Base-by-base conservation (phyloP, 345 rosid species). In the Salix koriyanagi region DNA sequence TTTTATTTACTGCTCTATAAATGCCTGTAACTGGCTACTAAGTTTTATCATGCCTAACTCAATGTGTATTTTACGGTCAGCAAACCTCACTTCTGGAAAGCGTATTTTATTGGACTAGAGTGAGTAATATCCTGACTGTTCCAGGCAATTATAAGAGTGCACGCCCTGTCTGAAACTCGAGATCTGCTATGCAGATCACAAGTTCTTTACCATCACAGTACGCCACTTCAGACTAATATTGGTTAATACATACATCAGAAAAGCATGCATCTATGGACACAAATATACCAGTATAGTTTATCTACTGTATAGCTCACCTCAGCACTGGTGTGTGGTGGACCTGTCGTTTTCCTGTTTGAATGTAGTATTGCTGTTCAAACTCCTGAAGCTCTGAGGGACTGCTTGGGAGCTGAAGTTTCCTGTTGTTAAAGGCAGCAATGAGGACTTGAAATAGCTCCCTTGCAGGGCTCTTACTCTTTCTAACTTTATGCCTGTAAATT, bases 401-500 rank as follows among this genome's bases (percentile, higher is more conserved):
- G 48, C 48, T 32, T 34, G 98, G 97, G 72, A 88, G 83, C 1
- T 70, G 82, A 73, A 88, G 85, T 75, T 85, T 90, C 79, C 94
- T 68, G 67, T 91, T 94, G 71, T 32, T 82, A 48, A 89, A 87
- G 66, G 98, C 97, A 0, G 78, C 32, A 13, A 90, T 48, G 1
- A 86, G 89, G 67, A 92, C 97, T 60, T 75, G 82, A 78, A 90
- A 76, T 66, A 94, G 75, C 78, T 85, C 91, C 77, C 80, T 84
- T 0, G 97, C 90, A 36, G 93, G 89, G 79, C 91, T 92, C 21
- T 85, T 84, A n/a, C 85, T 78, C 76, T 81, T 89, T 72, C 88
- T 76, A 18, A 84, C 89, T 66, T 89, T 94, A 74, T 94, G 97
- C 75, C 98, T 86, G 74, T 94, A 94, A 46, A 87, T 54, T 46